phyloP scores from a whole-genome alignment of 2,329 filamentous ascomycete genomes.

The Nemania bipapillata region DNA sequence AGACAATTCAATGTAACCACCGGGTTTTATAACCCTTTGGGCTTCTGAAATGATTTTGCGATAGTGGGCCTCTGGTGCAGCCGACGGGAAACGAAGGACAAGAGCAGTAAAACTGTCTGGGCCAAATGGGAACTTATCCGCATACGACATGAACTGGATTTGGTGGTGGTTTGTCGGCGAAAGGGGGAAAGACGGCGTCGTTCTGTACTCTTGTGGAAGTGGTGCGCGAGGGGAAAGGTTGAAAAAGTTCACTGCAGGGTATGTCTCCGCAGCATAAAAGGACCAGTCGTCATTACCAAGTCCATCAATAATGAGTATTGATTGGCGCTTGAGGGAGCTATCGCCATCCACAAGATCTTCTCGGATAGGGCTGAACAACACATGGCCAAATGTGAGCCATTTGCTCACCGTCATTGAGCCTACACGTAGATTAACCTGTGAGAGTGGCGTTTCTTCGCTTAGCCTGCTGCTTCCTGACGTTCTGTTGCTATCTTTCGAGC shows the following conservation, averaged over 20 bases:
- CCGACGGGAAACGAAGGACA: slow-evolving; percentile 79
- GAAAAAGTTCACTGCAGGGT: slow-evolving; percentile 78
- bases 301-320: slow-evolving; percentile 81
- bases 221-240: slow-evolving; percentile 73
- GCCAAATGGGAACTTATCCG: slow-evolving; percentile 77
- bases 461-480: slow-evolving; percentile 60
- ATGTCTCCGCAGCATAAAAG: slow-evolving; percentile 84
- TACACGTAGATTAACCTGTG: slow-evolving; percentile 79
- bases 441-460: slow-evolving; percentile 70
- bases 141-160: slow-evolving; percentile 72
- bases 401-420: slow-evolving; percentile 87
- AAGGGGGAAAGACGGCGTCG: slow-evolving; percentile 61
- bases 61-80: slow-evolving; percentile 74
- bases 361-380: slow-evolving; percentile 82
- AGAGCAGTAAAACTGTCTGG: slow-evolving; percentile 79
- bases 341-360: slow-evolving; percentile 71
- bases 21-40: slow-evolving; percentile 79
- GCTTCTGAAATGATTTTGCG: slow-evolving; percentile 78
- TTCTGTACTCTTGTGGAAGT: slow-evolving; percentile 58
- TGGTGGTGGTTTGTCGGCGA: slow-evolving; percentile 79
- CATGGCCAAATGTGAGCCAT: slow-evolving; percentile 85
- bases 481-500: slow-evolving; percentile 54
- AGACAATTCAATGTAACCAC: slow-evolving; percentile 81
- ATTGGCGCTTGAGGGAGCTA: slow-evolving; percentile 65
- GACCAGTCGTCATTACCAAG: slow-evolving; percentile 91